Base-by-base conservation (phyloP, 345 rosid species). In the Corymbia maculata region DNA sequence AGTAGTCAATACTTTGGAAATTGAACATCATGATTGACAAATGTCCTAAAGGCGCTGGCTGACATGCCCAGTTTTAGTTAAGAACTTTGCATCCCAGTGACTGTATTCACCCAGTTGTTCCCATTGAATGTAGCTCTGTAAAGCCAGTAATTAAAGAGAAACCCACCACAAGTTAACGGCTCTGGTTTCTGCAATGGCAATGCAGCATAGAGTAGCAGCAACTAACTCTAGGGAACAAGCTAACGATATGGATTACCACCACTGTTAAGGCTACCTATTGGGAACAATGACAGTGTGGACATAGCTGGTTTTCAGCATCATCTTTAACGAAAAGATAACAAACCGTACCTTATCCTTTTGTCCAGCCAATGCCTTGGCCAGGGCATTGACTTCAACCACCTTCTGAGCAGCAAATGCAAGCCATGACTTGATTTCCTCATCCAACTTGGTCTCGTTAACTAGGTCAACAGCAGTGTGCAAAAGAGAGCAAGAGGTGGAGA, bases 341-440 rank as follows among this genome's bases (percentile, higher is more conserved):
- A n/a, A n/a, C 85, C 10, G 19, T 93, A 96, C 97, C 97, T 96
- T 96, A 89, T 97, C 97, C 93, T 95, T 51, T 55, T 3, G 0
- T 11, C 61, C 61, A 55, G 61, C 61, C 28, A 55, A 55, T 55
- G 61, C 61, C 61, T 55, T 55, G 12, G 61, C 61, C 61, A 55
- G 21, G 61, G 61, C 61, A 55, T 55, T 55, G 61, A 55, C 61
- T 5, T 55, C 61, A 22, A 4, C 28, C 28, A 55, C 61, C n/a
- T 55, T 55, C 61, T 55, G 61, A 55, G 61, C 61, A 22, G 61
- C 61, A 55, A 55, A 55, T 55, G 61, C 61, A 55, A 55, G 61
- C 61, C 61, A 55, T 22, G 61, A 55, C 28, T 55, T 55, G 61
- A 55, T 55, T 22, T 55, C 61, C 28, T 55, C 61, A 55, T 55